Percentiles rank a stretch among this genome's conserved stretches.
These are phyloP conservation scores for Suillus ampliporus DNA, from an alignment of 768 basidiomycete species.

Conservation along the genomic window DNA sequence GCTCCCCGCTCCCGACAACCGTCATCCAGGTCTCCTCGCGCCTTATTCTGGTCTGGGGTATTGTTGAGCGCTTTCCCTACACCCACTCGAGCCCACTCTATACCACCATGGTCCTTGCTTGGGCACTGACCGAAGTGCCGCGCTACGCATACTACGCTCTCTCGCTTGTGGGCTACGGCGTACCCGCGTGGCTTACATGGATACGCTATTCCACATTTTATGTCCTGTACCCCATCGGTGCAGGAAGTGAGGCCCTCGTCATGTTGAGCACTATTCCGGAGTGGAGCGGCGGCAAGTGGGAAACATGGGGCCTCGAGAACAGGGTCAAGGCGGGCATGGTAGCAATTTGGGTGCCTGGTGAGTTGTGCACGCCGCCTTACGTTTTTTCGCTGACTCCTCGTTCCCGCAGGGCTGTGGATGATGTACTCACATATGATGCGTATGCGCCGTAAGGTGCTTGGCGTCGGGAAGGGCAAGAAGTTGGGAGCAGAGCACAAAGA, in stretches of 20 bases:
- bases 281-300: slow-evolving; percentile 46
- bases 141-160: slow-evolving; percentile 90
- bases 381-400: background rate
- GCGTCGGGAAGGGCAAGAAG: slow-evolving; percentile 38
- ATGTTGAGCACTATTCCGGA: slow-evolving; percentile 76
- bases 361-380: slow-evolving; percentile 23
- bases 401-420: slow-evolving; percentile 50
- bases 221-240: slow-evolving; percentile 92
- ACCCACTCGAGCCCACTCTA: slow-evolving; percentile 81
- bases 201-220: slow-evolving; percentile 94
- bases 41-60: slow-evolving; percentile 85
- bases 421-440: slow-evolving; percentile 66
- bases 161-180: slow-evolving; percentile 56
- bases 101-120: slow-evolving; percentile 90
- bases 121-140: slow-evolving; percentile 90
- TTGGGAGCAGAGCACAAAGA: slow-evolving; percentile 42
- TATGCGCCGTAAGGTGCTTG: slow-evolving; percentile 60
- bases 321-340: slow-evolving; percentile 66
- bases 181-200: slow-evolving; percentile 67
- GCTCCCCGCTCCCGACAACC: slow-evolving; percentile 77
- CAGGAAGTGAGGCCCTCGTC: slow-evolving; percentile 87
- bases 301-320: slow-evolving; percentile 60
- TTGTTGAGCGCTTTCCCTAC: slow-evolving; percentile 45
- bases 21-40: slow-evolving; percentile 80
- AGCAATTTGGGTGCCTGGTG: slow-evolving; percentile 89